A percentile compares a stretch with the other conserved stretches of the same genome.
Conservation (phyloP, 2,329 filamentous ascomycete species). For the Colletotrichum aenigma region DNA sequence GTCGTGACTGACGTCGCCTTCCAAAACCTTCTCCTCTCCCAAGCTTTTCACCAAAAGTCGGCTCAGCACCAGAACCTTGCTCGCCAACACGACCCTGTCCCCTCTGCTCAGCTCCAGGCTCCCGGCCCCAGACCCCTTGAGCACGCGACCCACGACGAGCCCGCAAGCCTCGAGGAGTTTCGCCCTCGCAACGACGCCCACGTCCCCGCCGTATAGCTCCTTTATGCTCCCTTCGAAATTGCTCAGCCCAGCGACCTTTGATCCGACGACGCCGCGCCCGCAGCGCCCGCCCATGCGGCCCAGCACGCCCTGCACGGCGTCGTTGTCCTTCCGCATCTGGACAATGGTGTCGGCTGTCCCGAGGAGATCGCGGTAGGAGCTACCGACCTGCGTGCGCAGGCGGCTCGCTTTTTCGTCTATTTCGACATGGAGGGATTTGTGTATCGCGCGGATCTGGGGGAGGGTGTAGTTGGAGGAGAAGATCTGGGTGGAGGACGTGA, state of each 20-base stretch:
- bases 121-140: conserved; percentile 41
- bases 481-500: conserved; percentile 57
- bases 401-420: conserved; percentile 68
- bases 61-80: conserved; percentile 78
- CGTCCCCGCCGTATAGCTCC: not conserved
- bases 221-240: conserved; percentile 41
- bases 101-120: conserved; percentile 40
- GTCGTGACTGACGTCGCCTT: conserved; percentile 35
- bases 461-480: conserved; percentile 62
- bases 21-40: conserved; percentile 46
- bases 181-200: conserved; percentile 41
- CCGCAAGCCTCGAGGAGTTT: conserved; percentile 58
- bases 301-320: conserved; percentile 73
- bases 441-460: conserved; percentile 67
- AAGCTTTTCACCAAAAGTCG: conserved; percentile 78
- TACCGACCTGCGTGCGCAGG: conserved; percentile 67
- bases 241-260: conserved; percentile 64
- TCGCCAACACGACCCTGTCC: conserved; percentile 58
- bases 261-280: conserved; percentile 72
- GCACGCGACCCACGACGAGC: conserved; percentile 51
- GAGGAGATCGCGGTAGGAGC: conserved; percentile 84
- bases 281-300: conserved; percentile 77
- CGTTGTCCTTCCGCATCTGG: conserved; percentile 81
- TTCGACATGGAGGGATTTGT: conserved; percentile 61
- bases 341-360: conserved; percentile 95